Conservation (phyloP, 768 basidiomycete genomes). For the Boletus rufocinnamomeus region DNA sequence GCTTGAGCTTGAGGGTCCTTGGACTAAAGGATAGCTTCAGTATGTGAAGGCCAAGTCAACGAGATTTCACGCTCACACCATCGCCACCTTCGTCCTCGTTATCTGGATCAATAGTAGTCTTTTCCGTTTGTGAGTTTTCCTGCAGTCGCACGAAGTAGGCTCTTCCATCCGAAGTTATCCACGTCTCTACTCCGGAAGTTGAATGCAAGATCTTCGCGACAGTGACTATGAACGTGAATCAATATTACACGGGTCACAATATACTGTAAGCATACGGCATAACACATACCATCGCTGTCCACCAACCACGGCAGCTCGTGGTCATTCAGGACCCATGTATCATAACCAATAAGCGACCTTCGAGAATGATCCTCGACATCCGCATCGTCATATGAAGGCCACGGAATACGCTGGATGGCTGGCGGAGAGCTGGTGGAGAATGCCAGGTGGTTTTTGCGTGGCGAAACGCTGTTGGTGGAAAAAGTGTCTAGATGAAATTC, state of each 20-base stretch:
- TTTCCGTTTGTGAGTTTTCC: constrained; percentile 36
- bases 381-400: constrained; percentile 58
- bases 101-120: background rate
- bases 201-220: constrained; percentile 64
- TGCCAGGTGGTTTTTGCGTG: constrained; percentile 64
- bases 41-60: background rate
- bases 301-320: constrained; percentile 72
- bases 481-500: constrained; percentile 4
- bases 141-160: constrained; percentile 74
- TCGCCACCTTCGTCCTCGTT: constrained; percentile 55
- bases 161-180: constrained; percentile 85
- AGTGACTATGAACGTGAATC: constrained; percentile 46
- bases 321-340: constrained; percentile 72
- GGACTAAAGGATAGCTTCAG: constrained; percentile 2
- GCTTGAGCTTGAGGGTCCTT: constrained; percentile 15
- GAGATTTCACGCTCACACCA: constrained; percentile 35
- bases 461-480: constrained; percentile 60
- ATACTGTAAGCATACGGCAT: background rate
- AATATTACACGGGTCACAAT: background rate
- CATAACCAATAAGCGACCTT: constrained; percentile 48
- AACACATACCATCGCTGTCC: constrained; percentile 63
- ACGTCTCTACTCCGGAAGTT: constrained; percentile 66
- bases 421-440: constrained; percentile 77
- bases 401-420: constrained; percentile 81
- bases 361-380: constrained; percentile 40